These are phyloP conservation scores for Spirogloea muscicola DNA, from an alignment of 139 green algal genomes.

Conservation along the genomic window DNA sequence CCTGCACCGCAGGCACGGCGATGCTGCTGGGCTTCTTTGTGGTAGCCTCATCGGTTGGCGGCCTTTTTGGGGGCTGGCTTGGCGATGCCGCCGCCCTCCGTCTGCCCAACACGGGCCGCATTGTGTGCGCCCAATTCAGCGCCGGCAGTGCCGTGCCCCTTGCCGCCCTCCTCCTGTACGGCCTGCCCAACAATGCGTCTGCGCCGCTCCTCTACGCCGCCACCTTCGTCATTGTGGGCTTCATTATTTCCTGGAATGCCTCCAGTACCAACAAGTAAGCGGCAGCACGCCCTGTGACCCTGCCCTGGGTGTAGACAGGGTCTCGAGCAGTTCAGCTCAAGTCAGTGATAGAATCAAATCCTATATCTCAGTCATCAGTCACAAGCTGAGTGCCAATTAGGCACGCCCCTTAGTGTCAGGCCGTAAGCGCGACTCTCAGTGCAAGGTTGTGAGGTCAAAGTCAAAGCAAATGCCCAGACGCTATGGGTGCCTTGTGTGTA, in stretches of 20 bases:
- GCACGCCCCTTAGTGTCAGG: too few species aligned
- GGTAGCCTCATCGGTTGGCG: conserved; percentile 49
- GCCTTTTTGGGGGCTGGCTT: conserved; percentile 65
- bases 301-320: conserved; percentile 44
- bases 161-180: conserved; percentile 15
- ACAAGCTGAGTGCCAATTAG: too few species aligned
- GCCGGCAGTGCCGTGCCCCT: conserved; percentile 24
- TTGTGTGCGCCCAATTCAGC: conserved; percentile 39
- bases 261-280: conserved; percentile 63
- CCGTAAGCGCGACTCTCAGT: too few species aligned
- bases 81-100: conserved; percentile 48
- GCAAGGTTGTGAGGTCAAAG: too few species aligned
- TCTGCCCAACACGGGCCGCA: conserved; percentile 27
- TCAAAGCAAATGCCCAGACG: too few species aligned
- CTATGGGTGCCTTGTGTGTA: background rate
- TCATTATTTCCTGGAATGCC: conserved; percentile 65
- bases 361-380: too few species aligned
- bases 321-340: too few species aligned
- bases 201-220: conserved; percentile 48
- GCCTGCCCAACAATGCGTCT: conserved; percentile 37
- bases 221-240: conserved; percentile 62
- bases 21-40: conserved; percentile 36
- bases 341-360: too few species aligned
- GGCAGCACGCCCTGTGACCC: too few species aligned
- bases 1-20: conserved; percentile 27